These are phyloP conservation scores for Dioszegia hungarica DNA, from an alignment of 768 basidiomycete species.

Conservation along the genomic window DNA sequence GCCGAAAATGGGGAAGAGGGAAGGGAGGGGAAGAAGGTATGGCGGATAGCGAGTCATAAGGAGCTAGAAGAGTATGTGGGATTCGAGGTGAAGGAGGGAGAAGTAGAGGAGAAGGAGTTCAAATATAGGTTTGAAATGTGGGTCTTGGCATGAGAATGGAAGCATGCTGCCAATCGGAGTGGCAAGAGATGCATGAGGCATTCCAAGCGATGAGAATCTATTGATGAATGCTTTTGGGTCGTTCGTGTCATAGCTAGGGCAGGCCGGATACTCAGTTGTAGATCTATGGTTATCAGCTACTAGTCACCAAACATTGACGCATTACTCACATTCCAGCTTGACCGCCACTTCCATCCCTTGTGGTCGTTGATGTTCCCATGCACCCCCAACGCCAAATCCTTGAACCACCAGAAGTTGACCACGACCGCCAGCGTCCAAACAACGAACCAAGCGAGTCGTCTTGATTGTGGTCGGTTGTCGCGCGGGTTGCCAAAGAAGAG, in stretches of 20 bases:
- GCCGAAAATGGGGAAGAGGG: constrained; percentile 12
- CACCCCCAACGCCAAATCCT: constrained; percentile 79
- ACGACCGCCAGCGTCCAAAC: constrained; percentile 60
- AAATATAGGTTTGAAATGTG: constrained; percentile 96
- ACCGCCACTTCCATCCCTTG: constrained; percentile 74
- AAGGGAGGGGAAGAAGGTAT: constrained; percentile 42
- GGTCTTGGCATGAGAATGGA: constrained; percentile 49
- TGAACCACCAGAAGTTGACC: constrained; percentile 93
- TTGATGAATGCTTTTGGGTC: too few species aligned
- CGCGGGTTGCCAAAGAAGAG: constrained; percentile 70
- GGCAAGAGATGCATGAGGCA: too few species aligned
- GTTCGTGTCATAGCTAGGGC: too few species aligned
- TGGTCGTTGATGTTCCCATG: constrained; percentile 78
- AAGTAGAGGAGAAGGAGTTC: constrained; percentile 75
- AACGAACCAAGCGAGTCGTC: constrained; percentile 60
- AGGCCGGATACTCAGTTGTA: constrained; percentile 16
- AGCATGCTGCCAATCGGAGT: background rate
- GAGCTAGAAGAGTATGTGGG: constrained; percentile 73
- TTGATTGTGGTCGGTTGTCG: constrained; percentile 5
- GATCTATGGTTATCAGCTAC: constrained; percentile 12
- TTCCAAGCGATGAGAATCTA: too few species aligned
- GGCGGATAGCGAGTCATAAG: constrained; percentile 60
- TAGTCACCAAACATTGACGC: background rate
- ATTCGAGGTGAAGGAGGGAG: constrained; percentile 68
- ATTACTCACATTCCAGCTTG: constrained; percentile 53